Base-by-base conservation (phyloP, 2,329 filamentous ascomycete genomes). In the Cladosporium sp. region DNA sequence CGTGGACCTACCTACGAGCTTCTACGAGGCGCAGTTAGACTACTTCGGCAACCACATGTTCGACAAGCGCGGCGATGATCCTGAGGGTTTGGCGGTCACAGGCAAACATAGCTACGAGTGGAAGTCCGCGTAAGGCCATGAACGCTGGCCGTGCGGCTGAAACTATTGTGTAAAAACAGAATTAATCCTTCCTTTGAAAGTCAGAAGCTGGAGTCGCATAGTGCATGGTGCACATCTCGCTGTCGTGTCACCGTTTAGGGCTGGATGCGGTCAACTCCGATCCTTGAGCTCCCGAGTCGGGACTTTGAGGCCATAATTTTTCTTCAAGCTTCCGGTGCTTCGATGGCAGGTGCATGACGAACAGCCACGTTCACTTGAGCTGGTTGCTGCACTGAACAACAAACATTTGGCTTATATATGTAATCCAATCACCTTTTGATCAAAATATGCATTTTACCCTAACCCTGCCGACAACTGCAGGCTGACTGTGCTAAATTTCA, bases 21-120 rank as follows among this genome's bases (percentile, higher is more conserved):
- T 92, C 73, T 88, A 89, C 78, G 88, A 91, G 76, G 88, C 88
- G 0, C 84, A 92, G 78, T 78, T 92, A 74, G 88, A 91, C 73
- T 90, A 87, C 72, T 92, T 92, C 74, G 89, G 89, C 0, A 82
- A 84, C 44, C 88, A 91, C 75, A 86, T 85, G 78, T 91, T 86
- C 73, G 87, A 90, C 73, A 80, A 83, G 68, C 84, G 84, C 69
- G 82, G 81, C 1, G 85, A 88, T 36, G 73, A 76, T 69, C 81
- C 80, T 59, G 78, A 82, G 2, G 82, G 84, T 1, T 77, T 81
- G 66, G 81, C 86, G 1, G 78, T 78, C 68, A 87, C 85, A 69
- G 87, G 87, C 2, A 82, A 84, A 70, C 82, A 88, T 75, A 87
- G 89, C 72, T 89, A 85, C 72, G 87, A 90, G 75, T 90, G 88